Conservation (phyloP, 2,329 filamentous ascomycete species). For the Pseudogymnoascus sp. region DNA sequence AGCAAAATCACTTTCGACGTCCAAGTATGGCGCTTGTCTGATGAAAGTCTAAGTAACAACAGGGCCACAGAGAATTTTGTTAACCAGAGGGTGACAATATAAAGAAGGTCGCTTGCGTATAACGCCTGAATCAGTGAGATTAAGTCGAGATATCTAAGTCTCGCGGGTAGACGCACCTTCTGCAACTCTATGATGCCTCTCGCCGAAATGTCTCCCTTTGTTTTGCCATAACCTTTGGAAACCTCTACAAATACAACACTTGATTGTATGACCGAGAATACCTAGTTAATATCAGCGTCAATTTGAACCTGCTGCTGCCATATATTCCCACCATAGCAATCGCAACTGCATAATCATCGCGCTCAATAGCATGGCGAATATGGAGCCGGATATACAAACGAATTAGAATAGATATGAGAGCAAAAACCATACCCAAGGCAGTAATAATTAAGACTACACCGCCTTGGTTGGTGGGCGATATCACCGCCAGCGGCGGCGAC, state of each 20-base stretch:
- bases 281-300: constrained; percentile 24
- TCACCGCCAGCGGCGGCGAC: constrained; percentile 30
- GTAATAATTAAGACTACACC: constrained; percentile 35
- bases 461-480: constrained; percentile 33
- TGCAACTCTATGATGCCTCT: constrained; percentile 24
- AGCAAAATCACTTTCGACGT: constrained; percentile 31
- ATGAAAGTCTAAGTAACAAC: constrained; percentile 38
- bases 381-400: constrained; percentile 33
- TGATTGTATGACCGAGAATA: constrained; percentile 31
- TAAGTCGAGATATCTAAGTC: not conserved
- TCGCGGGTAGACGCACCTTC: constrained; percentile 27
- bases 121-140: constrained; percentile 24
- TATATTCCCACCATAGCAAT: constrained; percentile 25
- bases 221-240: constrained; percentile 33
- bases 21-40: constrained; percentile 33
- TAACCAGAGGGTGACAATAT: constrained; percentile 34
- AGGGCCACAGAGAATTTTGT: constrained; percentile 36
- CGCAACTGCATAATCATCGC: constrained; percentile 31
- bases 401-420: constrained; percentile 33
- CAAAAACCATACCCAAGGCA: constrained; percentile 31
- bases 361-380: constrained; percentile 23
- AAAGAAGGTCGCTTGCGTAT: constrained; percentile 36
- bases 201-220: constrained; percentile 21
- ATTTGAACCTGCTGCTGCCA: not conserved
- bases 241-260: constrained; percentile 32